Conservation (phyloP, 306 rosid genomes). For the Fagus sylvatica region DNA sequence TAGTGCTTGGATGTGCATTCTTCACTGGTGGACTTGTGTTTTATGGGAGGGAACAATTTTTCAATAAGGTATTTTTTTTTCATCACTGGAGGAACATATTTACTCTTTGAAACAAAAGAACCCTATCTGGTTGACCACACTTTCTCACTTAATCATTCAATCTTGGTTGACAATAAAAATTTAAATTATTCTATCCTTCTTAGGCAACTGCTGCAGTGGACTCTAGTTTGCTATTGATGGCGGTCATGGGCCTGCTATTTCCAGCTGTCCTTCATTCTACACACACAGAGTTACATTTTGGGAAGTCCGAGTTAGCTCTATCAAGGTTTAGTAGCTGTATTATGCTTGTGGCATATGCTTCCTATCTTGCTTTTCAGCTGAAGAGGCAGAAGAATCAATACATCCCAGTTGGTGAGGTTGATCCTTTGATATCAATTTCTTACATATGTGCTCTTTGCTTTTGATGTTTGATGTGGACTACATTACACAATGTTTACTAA, state of each 20-base stretch:
- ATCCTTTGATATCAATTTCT: constrained; percentile 21
- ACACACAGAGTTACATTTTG: constrained; percentile 55
- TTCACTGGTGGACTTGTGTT: constrained; percentile 75
- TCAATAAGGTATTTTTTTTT: constrained; percentile 57
- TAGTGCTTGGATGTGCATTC: constrained; percentile 93
- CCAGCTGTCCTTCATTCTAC: constrained; percentile 72
- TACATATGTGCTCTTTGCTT: constrained; percentile 39
- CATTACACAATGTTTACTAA: not conserved
- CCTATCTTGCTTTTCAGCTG: constrained; percentile 74
- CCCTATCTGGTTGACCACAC: not conserved
- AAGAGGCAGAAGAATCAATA: constrained; percentile 51
- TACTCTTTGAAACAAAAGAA: constrained; percentile 3
- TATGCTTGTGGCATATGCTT: constrained; percentile 73
- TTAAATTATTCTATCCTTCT: not conserved
- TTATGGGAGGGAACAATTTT: constrained; percentile 55
- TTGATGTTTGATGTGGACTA: constrained; percentile 34
- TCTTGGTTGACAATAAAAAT: not conserved
- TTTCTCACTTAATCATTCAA: not conserved
- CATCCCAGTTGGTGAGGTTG: constrained; percentile 55
- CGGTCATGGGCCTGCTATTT: constrained; percentile 66
- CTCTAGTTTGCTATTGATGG: constrained; percentile 68
- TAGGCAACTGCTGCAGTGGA: constrained; percentile 65
- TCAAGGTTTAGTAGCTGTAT: constrained; percentile 69
- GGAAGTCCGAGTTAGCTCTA: constrained; percentile 66
- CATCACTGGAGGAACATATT: not conserved